Evolutionary conservation across 75 land plant genomes (phyloP).

Genomic region (Adiantum capillusveneris): DNA sequence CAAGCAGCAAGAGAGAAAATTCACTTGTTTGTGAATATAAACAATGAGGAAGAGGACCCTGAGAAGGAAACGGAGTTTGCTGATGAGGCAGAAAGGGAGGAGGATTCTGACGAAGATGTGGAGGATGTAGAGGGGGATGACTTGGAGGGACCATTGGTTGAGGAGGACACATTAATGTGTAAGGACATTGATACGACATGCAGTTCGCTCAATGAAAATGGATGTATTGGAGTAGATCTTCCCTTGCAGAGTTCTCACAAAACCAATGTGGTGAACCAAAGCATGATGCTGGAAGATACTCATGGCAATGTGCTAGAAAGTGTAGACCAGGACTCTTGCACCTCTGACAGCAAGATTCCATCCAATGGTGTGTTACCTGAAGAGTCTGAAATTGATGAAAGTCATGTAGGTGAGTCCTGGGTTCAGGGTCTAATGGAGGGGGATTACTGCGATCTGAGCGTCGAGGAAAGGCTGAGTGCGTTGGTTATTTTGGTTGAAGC

Average conservation of each 20-base stretch:
- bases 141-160: neutral
- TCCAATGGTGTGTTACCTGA: conserved; percentile 8
- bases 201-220: neutral
- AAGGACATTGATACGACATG: neutral
- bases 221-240: neutral
- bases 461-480: conserved; percentile 77
- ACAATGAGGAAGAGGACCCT: conserved; percentile 50
- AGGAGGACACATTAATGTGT: neutral
- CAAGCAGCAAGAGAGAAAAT: conserved; percentile 38
- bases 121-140: conserved; percentile 27
- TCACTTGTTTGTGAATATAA: conserved; percentile 43
- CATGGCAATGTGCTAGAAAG: neutral
- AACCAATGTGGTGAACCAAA: neutral
- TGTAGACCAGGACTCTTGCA: neutral
- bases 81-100: conserved; percentile 43
- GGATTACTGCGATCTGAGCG: conserved; percentile 80
- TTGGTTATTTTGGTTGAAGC: conserved; percentile 68
- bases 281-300: conserved; percentile 3
- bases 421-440: conserved; percentile 81
- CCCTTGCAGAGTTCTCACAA: neutral
- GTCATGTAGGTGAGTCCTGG: conserved; percentile 85
- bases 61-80: conserved; percentile 26
- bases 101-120: conserved; percentile 25
- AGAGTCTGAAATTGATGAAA: conserved; percentile 79
- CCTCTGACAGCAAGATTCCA: neutral